Base-by-base conservation (phyloP, 192 early-diverging fungal genomes). In the Piromyces finnis region DNA sequence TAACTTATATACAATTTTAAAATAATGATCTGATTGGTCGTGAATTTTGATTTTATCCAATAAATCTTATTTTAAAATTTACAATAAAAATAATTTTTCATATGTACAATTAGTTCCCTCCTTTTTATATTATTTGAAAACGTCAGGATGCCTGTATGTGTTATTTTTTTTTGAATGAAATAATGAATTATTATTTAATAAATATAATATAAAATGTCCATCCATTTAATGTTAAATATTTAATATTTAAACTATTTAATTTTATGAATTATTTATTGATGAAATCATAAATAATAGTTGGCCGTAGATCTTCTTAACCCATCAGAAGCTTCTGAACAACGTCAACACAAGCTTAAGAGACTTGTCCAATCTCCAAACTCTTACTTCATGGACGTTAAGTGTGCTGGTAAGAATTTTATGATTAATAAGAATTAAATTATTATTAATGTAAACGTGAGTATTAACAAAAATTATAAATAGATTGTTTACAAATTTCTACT, bases 341-440 rank as follows among this genome's bases (percentile, higher is more conserved):
- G 51, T 68, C 26, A 26, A 68, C 51, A 68, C 51, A 68, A 68
- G 51, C 51, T 97, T 82, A 97, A 97, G 92, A 92, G 96, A 87
- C 88, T 96, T 79, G 96, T 97, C 86, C 96, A 95, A 90, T 92
- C 90, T 87, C 95, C 96, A 77, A 94, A 98, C 93, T 97, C 97
- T 28, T 97, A 92, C 93, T 97, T 97, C 88, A 97, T 98, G 96
- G 97, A 98, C 84, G 96, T 98, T 81, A 97, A 97, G 89, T 97
- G 96, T 90, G 87, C 94, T 80, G 94, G 92, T 88, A 81, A 29
- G 84, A 0, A 28, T n/a, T n/a, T n/a, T n/a, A n/a, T n/a, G n/a
- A n/a, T n/a, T n/a, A n/a, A n/a, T n/a, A n/a, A n/a, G n/a, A n/a
- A n/a, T n/a, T n/a, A n/a, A n/a, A n/a, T n/a, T n/a, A n/a, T n/a